phyloP scores from a whole-genome alignment of 305 asterid species.

The Galium porrigens region DNA sequence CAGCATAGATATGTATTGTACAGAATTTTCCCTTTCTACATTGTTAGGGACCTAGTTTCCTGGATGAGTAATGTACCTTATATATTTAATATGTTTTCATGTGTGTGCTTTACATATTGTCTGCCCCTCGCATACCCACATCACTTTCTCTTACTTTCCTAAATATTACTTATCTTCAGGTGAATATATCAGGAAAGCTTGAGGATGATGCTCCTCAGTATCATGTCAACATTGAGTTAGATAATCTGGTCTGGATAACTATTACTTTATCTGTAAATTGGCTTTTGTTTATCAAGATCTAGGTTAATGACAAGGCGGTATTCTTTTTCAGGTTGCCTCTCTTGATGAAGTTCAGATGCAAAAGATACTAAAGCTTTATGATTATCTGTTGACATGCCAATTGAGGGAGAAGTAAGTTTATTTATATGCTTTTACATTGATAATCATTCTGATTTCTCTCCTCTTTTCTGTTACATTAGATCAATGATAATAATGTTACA shows the following conservation, averaged over 20 bases:
- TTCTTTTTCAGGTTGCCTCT: constrained; percentile 41
- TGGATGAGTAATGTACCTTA: neutral
- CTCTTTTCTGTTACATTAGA: neutral
- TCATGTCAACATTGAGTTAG: constrained; percentile 40
- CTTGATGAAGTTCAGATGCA: constrained; percentile 74
- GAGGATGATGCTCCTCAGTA: constrained; percentile 78
- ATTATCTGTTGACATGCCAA: constrained; percentile 55
- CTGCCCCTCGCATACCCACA: neutral
- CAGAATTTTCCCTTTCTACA: neutral
- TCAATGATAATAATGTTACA: too few relatives aligned
- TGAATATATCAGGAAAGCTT: constrained; percentile 73
- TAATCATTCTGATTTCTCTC: neutral
- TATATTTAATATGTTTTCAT: neutral
- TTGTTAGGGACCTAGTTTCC: neutral
- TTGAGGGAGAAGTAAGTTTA: constrained; percentile 62
- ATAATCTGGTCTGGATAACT: constrained; percentile 43
- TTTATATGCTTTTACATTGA: neutral
- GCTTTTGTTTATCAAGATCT: constrained; percentile 13
- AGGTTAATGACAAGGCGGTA: constrained; percentile 14
- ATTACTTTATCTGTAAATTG: constrained; percentile 13
- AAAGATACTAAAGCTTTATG: constrained; percentile 48
- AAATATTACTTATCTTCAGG: constrained; percentile 34
- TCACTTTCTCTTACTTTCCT: constrained; percentile 1
- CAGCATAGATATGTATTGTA: neutral
- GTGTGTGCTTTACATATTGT: neutral